Evolutionary conservation across 148 eudicot genomes (phyloP), one percentile per base, ranked within the genome.

Genomic region (Rhododendron simsii): DNA sequence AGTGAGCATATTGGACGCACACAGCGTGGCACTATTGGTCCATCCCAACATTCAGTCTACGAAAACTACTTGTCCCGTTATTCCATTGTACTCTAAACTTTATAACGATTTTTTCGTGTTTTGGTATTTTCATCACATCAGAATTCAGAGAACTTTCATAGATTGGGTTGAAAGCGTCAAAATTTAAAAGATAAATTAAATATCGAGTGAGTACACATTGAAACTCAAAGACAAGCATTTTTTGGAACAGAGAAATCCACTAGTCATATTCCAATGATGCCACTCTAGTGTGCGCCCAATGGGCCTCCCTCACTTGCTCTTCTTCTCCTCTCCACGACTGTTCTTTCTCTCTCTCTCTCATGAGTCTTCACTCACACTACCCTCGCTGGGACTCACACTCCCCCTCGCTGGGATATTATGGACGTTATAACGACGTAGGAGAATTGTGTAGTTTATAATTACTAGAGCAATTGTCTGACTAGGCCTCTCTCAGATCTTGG

Each of bases 21-120:
- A 75, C 79, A 75, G 79, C 45, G 79, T 39, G 79, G 79, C 79
- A 75, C 79, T 1, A 75, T 75, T 37, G 79, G 47, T 7, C 45
- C n/a, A 75, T 75, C 76, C 75, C 75, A 28, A 30, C 28, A 65
- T 65, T 9, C 71, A 8, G 7, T 69, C 75, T 28, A 1, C 37
- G 1, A 69, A 69, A 67, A 30, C 71, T 12, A 0, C 18, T 69
- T 10, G 2, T 4, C 18, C 76, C 30, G 15, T 8, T n/a, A 26
- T 26, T 57, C n/a, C 63, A 57, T 16, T 57, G 7, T 57, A 57
- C n/a, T 65, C 73, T 23, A 7, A 26, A 65, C 73, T n/a, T 1
- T 63, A 23, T 2, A 10, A 23, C 28, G n/a, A 63, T 7, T 23
- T 63, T 47, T 23, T 2, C 30, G 69, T 7, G 28, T 2, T 26